These are phyloP conservation scores for Pleurotus salmoneostramineus DNA, from an alignment of 768 basidiomycete genomes.

Conservation along the genomic window DNA sequence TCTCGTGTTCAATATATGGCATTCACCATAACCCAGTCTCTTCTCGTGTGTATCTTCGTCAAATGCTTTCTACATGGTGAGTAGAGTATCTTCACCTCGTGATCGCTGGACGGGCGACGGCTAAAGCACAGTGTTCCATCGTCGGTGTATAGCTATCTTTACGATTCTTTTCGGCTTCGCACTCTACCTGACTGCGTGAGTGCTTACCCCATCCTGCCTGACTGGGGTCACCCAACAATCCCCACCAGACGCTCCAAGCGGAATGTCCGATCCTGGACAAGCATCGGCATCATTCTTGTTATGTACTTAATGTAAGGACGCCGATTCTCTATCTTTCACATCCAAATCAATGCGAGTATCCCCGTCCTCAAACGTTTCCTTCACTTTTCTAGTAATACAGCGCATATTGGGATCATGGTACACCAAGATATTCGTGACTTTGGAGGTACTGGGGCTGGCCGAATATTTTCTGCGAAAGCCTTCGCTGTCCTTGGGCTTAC, in stretches of 20 bases:
- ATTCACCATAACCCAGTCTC: background rate
- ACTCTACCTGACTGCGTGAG: background rate
- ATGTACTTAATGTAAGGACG: background rate
- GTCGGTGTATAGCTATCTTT: background rate
- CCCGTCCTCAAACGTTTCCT: too few relatives aligned
- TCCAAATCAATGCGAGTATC: background rate
- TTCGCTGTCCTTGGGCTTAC: background rate
- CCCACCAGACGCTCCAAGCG: background rate
- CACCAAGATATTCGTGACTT: background rate
- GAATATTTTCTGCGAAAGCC: background rate
- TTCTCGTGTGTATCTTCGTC: background rate
- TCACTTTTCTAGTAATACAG: background rate
- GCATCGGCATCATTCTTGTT: background rate
- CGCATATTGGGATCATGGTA: background rate
- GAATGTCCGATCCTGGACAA: background rate
- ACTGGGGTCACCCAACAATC: background rate
- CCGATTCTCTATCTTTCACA: too few relatives aligned
- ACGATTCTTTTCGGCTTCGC: background rate
- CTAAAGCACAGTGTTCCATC: too few relatives aligned
- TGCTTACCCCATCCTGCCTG: background rate
- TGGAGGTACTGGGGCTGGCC: background rate
- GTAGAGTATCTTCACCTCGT: background rate
- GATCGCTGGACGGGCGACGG: background rate
- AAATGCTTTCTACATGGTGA: background rate
- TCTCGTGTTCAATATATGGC: too few relatives aligned